Evolutionary conservation across 2,329 filamentous ascomycete species (phyloP).

Genomic region (Thielaviopsis euricoi): DNA sequence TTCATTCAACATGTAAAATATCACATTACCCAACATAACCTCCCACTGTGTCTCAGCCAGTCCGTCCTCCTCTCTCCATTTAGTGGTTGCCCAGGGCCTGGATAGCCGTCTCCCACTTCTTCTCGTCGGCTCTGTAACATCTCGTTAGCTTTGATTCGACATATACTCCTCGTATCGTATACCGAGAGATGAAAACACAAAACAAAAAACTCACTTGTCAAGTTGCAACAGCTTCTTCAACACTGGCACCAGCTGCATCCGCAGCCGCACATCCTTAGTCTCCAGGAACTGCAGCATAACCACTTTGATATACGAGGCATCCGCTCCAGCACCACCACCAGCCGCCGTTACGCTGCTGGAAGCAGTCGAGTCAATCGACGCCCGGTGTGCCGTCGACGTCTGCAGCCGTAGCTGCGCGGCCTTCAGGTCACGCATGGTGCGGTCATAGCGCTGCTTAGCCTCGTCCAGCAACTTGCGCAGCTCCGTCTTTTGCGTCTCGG

Average conservation of each 20-base stretch:
- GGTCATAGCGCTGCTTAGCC: slow-evolving; percentile 59
- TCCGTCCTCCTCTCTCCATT: neutral
- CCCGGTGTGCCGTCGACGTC: slow-evolving; percentile 22
- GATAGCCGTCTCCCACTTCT: slow-evolving; percentile 17
- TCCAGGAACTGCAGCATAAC: slow-evolving; percentile 69
- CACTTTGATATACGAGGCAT: slow-evolving; percentile 59
- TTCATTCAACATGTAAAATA: neutral
- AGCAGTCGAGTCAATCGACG: slow-evolving; percentile 28
- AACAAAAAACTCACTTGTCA: slow-evolving; percentile 42
- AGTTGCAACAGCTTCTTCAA: slow-evolving; percentile 61
- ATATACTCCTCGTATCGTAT: neutral
- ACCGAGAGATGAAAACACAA: neutral
- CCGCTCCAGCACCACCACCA: slow-evolving; percentile 18
- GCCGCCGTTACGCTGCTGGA: slow-evolving; percentile 14
- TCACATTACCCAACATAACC: neutral
- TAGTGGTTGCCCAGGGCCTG: slow-evolving; percentile 15
- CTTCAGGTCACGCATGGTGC: slow-evolving; percentile 52
- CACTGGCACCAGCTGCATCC: slow-evolving; percentile 62
- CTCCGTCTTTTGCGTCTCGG: slow-evolving; percentile 67
- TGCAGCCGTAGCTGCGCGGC: slow-evolving; percentile 30
- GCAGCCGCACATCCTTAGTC: slow-evolving; percentile 60
- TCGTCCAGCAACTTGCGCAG: slow-evolving; percentile 65
- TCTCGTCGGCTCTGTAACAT: slow-evolving; percentile 15
- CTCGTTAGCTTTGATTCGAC: slow-evolving; percentile 2
- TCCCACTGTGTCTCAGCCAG: neutral